Evolutionary conservation across 768 basidiomycete species (phyloP), one percentile per base, ranked within the genome.

Genomic region (Podaxis sp.): DNA sequence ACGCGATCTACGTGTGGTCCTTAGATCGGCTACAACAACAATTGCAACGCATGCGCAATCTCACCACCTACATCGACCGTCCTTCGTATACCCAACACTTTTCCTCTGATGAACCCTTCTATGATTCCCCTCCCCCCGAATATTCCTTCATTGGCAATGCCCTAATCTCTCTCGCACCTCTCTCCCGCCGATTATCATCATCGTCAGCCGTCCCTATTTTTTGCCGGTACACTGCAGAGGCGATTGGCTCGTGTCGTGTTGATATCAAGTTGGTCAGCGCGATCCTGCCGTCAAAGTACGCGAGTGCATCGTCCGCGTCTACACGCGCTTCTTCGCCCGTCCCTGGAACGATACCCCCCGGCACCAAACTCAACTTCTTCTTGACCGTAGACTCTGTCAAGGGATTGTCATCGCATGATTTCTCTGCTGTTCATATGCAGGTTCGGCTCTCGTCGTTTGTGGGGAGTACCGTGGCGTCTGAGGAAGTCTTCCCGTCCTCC

Each of bases 31-130:
- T 98, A 73, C 85, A 90, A 64, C 91, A 93, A 65, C 95, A 94
- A 62, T 75, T 98, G 16, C 87, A 89, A 66, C 89, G 91, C 63
- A 98, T 98, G 95, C 89, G 93, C 55, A 96, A 95, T 71, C 77
- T 95, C 40, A 91, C 90, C 5, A 87, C 88, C 25, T 93, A 95
- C 70, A 90, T 94, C 64, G 91, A 94, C 72, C 87, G 91, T 50
- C 97, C 96, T 5, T 91, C 90, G 3, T 96, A 95, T 73, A 91
- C 93, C 9, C 90, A 89, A 64, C 96, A 98, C 73, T 97, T 98
- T 76, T 91, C 92, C 32, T 88, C 89, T 13, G 90, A 95, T 64
- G 93, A 93, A 74, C 90, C 93, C 2, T 99, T 98, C 77, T 95
- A 91, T 73, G 90, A 96, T 70, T 83, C 83, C 37, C 90, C 91